A percentile compares a stretch with the other conserved stretches of the same genome.
phyloP scores from a whole-genome alignment of 495 filamentous ascomycete species.

The Chaetomium tenue region DNA sequence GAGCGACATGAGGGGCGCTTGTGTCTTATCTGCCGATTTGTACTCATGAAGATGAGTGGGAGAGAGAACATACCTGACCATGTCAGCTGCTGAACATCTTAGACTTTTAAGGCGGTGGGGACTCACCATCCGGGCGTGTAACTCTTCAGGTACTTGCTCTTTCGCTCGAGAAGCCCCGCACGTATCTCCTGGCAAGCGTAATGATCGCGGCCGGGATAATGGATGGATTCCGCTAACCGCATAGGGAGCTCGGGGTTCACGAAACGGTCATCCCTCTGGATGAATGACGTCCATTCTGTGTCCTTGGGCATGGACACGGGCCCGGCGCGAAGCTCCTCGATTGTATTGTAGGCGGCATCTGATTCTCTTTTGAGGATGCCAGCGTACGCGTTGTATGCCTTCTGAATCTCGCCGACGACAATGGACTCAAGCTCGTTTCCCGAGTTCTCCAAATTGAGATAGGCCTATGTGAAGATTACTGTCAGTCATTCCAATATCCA shows the following conservation, averaged over 20 bases:
- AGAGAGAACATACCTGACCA: constrained; percentile 86
- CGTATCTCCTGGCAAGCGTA: constrained; percentile 82
- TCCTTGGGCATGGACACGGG: constrained; percentile 89
- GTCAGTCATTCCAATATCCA: not conserved
- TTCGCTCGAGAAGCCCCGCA: constrained; percentile 88
- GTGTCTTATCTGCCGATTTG: constrained; percentile 73
- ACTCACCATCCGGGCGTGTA: constrained; percentile 94
- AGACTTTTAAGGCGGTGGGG: not conserved
- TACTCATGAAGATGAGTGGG: constrained; percentile 97
- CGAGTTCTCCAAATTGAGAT: constrained; percentile 90
- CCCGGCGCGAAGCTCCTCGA: constrained; percentile 78
- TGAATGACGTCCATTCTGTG: constrained; percentile 82
- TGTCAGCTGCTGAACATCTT: constrained; percentile 34
- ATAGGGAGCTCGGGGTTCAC: constrained; percentile 81
- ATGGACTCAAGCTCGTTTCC: constrained; percentile 93
- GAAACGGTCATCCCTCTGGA: constrained; percentile 79
- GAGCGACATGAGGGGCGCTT: constrained; percentile 86
- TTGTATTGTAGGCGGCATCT: constrained; percentile 71
- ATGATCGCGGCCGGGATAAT: constrained; percentile 91
- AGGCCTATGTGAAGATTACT: constrained; percentile 59
- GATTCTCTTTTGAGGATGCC: constrained; percentile 86
- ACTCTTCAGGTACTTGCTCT: constrained; percentile 98
- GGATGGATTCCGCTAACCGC: constrained; percentile 75
- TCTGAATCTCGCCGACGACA: constrained; percentile 94
- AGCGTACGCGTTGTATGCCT: constrained; percentile 90